Conservation (phyloP, 2,329 filamentous ascomycete genomes). For the Claviceps maximensis region DNA sequence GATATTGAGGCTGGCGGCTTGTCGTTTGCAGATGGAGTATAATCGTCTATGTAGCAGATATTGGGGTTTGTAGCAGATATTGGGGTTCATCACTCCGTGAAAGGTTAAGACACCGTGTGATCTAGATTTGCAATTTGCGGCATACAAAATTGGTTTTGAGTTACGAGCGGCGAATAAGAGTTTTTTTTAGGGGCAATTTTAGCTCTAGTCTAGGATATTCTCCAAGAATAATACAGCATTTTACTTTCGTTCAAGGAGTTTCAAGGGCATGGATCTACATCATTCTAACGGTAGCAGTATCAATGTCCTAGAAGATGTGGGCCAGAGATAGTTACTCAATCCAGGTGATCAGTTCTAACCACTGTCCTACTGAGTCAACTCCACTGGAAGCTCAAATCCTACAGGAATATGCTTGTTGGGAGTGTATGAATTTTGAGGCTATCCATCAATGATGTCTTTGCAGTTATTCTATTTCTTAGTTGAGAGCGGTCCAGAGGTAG, state of each 20-base stretch:
- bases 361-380: neutral
- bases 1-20: slow-evolving; percentile 20
- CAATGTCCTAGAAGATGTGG: neutral
- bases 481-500: no score
- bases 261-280: neutral
- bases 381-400: no score
- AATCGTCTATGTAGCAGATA: neutral
- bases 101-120: neutral
- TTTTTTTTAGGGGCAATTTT: neutral
- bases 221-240: neutral
- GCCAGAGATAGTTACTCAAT: neutral
- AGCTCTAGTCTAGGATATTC: neutral
- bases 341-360: neutral
- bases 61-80: neutral
- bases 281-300: neutral
- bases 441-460: no score
- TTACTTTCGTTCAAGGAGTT: neutral
- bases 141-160: neutral
- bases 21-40: slow-evolving; percentile 6
- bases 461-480: no score
- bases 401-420: no score
- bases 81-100: neutral
- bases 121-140: neutral
- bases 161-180: neutral
- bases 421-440: no score